Percentiles rank a stretch among this genome's conserved stretches.
phyloP scores from a whole-genome alignment of 2,329 filamentous ascomycete species.

The Penicillium janthinellum region DNA sequence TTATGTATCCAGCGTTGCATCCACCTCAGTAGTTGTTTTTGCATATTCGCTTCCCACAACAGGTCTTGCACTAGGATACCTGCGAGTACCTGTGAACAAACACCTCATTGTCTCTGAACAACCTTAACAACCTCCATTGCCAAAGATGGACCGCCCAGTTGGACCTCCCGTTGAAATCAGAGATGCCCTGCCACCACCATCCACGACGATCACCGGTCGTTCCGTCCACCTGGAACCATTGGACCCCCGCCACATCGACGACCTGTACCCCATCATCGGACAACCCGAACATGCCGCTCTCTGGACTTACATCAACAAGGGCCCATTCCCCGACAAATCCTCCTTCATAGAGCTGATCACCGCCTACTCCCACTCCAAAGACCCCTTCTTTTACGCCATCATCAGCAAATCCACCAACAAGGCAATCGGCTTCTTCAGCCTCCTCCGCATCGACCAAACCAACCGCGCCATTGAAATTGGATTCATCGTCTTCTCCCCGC shows the following conservation, averaged over 20 bases:
- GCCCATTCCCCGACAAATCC: conserved; percentile 32
- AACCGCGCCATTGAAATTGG: conserved; percentile 61
- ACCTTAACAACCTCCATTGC: neutral
- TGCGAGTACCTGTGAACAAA: neutral
- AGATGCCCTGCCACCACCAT: conserved; percentile 12
- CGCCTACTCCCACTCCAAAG: conserved; percentile 24
- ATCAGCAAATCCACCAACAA: conserved; percentile 28
- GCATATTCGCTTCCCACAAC: neutral
- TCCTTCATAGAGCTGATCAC: conserved; percentile 32
- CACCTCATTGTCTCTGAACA: neutral
- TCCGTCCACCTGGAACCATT: conserved; percentile 25
- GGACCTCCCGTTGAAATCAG: conserved; percentile 10
- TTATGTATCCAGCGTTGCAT: too few relatives aligned
- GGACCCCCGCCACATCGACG: conserved; percentile 19
- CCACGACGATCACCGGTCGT: conserved; percentile 11
- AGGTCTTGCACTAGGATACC: too few relatives aligned
- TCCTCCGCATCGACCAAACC: conserved; percentile 51
- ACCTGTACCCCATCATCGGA: conserved; percentile 25
- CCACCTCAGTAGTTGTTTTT: neutral
- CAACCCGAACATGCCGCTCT: conserved; percentile 26
- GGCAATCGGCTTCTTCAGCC: conserved; percentile 20
- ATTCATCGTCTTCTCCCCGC: conserved; percentile 52
- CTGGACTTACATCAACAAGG: conserved; percentile 42
- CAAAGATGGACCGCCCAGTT: conserved; percentile 9
- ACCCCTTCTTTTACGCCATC: conserved; percentile 48